Conservation (phyloP, 495 filamentous ascomycete genomes). For the Talaromyces proteolyticus region DNA sequence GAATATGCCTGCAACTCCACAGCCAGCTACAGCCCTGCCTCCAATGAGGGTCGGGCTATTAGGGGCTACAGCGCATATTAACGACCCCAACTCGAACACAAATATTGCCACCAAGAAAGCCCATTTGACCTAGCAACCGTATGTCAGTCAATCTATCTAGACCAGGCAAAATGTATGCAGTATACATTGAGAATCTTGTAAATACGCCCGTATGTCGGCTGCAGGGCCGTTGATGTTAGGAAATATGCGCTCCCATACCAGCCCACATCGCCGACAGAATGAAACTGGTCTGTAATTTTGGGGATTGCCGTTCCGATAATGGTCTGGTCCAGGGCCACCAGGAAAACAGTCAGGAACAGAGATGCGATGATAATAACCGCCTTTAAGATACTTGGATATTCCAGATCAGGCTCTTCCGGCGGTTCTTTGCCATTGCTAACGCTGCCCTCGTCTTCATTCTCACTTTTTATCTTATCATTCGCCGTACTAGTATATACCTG, state of each 20-base stretch:
- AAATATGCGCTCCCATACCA: too few species aligned
- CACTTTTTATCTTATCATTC: background rate
- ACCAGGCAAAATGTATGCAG: too few species aligned
- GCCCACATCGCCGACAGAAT: conserved; percentile 33
- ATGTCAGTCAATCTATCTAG: too few species aligned
- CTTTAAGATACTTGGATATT: conserved; percentile 13
- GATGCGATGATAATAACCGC: conserved; percentile 26
- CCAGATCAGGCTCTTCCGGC: conserved; percentile 5
- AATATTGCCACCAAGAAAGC: too few species aligned
- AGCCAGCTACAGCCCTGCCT: too few species aligned
- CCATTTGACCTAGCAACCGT: too few species aligned
- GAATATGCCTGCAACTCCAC: too few species aligned
- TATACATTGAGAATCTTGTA: conserved; percentile 25
- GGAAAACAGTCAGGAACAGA: conserved; percentile 40
- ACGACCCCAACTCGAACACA: too few species aligned
- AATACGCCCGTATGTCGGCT: conserved; percentile 20
- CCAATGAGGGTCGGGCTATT: too few species aligned
- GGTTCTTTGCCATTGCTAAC: conserved; percentile 3
- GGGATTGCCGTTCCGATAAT: conserved; percentile 37
- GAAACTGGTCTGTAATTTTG: conserved; percentile 34
- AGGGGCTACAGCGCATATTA: too few species aligned
- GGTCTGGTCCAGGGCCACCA: conserved; percentile 42
- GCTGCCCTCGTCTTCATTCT: background rate
- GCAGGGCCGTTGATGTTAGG: conserved; percentile 21
- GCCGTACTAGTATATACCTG: background rate